Base-by-base conservation (phyloP, 768 basidiomycete genomes). In the Kockovaella imperatae region DNA sequence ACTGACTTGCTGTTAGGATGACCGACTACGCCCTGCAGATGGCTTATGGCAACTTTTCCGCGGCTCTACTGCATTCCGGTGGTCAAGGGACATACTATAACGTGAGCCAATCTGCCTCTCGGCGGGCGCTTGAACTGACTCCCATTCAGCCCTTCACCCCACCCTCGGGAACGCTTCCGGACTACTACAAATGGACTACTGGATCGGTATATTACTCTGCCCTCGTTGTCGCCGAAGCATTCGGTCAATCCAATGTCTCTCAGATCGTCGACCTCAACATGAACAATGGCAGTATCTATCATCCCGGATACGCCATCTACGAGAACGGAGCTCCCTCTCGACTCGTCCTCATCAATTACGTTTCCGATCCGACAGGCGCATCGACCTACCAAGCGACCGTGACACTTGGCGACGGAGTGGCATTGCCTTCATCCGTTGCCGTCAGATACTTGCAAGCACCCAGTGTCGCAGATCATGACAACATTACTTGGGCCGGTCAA, bases 401-500 rank as follows among this genome's bases (percentile, higher is more conserved):
- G 36, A 71, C 76, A 4, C 58, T 80, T 23, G 76, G 72, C 3
- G 78, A 73, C 2, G 47, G 73, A 5, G 69, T 72, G 3, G 39
- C 55, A 3, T 29, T 34, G 8, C 36, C 36, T 8, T 20, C 13
- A 20, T 45, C 58, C 73, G 77, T 73, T 13, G 52, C 49, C 1
- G 56, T 65, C 5, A 42, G 81, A 59, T 84, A 74, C 49, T 47
- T 73, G 29, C 25, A 41, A 13, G 82, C 84, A 0, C 60, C 73
- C 0, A 77, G 77, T 1, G 80, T 84, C 3, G 72, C 78, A 1
- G 77, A 79, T 49, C 81, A 79, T 60, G 75, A 72, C 44, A 80
- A 84, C 59, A 79, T 86, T 49, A 82, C 79, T 0, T 87, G 86
- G 84, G 86, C 83, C 3, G 80, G 80, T 4, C 86, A 84, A 73